phyloP scores from a whole-genome alignment of 2,329 filamentous ascomycete species.

The Chaetomiaceae sp. region DNA sequence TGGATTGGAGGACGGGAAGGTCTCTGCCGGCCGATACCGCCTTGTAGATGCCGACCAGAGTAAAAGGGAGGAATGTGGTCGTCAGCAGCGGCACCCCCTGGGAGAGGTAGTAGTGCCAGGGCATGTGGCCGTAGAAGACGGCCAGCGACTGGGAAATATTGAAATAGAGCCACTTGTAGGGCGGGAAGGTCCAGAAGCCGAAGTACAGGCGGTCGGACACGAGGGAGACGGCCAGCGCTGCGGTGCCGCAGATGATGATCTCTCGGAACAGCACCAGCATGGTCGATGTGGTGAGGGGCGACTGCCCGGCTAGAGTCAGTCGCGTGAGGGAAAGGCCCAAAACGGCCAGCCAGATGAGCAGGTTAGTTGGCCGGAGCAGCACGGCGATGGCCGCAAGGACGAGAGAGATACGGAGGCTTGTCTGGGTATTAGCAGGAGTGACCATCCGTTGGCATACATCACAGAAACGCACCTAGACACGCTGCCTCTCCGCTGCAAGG shows the following conservation, averaged over 20 bases:
- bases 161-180: conserved; percentile 81
- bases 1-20: conserved; percentile 33
- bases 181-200: conserved; percentile 80
- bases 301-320: conserved; percentile 34
- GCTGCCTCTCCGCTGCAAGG: conserved; percentile 24
- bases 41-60: conserved; percentile 57
- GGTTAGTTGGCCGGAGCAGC: conserved; percentile 82
- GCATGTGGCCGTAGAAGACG: conserved; percentile 86
- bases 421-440: no score
- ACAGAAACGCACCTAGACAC: conserved; percentile 25
- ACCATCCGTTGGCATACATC: not conserved
- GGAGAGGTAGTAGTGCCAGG: conserved; percentile 87
- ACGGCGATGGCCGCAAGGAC: conserved; percentile 75
- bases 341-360: conserved; percentile 75
- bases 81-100: conserved; percentile 86
- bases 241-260: conserved; percentile 56
- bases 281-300: conserved; percentile 40
- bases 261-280: conserved; percentile 57
- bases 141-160: conserved; percentile 85
- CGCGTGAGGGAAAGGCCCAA: conserved; percentile 44
- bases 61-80: conserved; percentile 77
- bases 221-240: conserved; percentile 59
- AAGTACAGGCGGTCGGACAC: conserved; percentile 75
- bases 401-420: conserved; percentile 61
- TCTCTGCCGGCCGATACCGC: conserved; percentile 35